Evolutionary conservation across 2,329 filamentous ascomycete genomes (phyloP).

Genomic region (Rhexocercosporidium sp.): DNA sequence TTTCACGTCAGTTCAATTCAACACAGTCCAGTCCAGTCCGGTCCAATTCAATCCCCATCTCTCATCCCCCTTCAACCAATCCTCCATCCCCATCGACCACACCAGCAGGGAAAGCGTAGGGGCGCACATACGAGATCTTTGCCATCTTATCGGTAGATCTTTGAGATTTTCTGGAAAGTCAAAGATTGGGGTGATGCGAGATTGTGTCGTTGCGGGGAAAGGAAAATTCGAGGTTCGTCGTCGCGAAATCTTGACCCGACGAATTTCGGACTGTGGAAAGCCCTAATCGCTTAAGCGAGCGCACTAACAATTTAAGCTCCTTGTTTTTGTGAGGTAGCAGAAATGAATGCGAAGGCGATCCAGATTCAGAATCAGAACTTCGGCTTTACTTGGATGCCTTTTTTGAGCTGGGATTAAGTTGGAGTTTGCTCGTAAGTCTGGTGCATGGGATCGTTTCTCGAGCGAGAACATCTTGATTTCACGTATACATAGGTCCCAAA

Average conservation of each 20-base stretch:
- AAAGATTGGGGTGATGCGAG: conserved; percentile 30
- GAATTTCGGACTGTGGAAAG: conserved; percentile 18
- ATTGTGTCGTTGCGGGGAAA: conserved; percentile 34
- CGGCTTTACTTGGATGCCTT: no score
- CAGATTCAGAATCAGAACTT: not conserved
- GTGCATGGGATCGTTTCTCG: no score
- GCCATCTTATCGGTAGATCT: conserved; percentile 60
- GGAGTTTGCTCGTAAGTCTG: no score
- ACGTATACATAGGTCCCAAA: no score
- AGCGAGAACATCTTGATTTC: no score
- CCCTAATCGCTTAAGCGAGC: conserved; percentile 40
- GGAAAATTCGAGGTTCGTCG: conserved; percentile 22
- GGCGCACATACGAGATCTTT: conserved; percentile 63
- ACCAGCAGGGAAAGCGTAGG: conserved; percentile 17
- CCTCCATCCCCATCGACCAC: not conserved
- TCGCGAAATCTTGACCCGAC: conserved; percentile 15
- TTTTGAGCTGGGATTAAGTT: no score
- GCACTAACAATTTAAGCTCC: conserved; percentile 21
- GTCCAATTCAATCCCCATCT: not conserved
- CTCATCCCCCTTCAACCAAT: not conserved
- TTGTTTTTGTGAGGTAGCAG: not conserved
- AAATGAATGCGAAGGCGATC: not conserved
- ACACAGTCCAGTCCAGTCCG: no score
- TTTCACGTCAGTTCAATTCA: conserved; percentile 30
- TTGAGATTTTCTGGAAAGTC: conserved; percentile 34